Conservation (phyloP, 257 asterid species). For the Solanum peruvianum region DNA sequence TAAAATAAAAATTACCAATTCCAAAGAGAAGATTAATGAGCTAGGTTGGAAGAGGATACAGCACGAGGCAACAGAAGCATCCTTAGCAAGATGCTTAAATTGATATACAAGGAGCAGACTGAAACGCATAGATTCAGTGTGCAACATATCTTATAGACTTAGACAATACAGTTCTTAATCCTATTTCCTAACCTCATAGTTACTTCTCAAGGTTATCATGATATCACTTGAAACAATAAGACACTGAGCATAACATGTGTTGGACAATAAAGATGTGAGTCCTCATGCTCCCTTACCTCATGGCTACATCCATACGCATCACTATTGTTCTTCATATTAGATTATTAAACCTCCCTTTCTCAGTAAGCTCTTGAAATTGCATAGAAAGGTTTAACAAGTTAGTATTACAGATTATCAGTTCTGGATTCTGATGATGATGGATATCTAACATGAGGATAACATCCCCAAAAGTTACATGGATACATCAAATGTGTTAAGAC, state of each 20-base stretch:
- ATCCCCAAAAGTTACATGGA: background rate
- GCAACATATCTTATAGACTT: background rate
- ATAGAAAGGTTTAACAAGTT: background rate
- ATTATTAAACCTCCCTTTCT: background rate
- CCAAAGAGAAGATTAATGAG: background rate
- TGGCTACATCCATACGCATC: background rate
- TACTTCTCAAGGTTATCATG: background rate
- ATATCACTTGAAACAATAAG: background rate
- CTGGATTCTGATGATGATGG: background rate
- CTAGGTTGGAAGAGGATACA: background rate
- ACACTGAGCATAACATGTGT: background rate
- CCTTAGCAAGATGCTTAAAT: background rate
- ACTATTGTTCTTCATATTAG: background rate
- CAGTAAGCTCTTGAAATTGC: background rate
- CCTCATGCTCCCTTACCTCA: background rate
- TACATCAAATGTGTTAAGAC: background rate
- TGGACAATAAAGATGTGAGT: background rate
- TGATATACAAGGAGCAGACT: background rate
- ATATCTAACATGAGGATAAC: background rate
- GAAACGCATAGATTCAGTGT: background rate
- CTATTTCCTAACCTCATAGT: background rate
- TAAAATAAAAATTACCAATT: background rate
- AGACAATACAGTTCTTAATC: background rate
- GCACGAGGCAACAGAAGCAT: background rate
- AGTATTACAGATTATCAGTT: background rate